These are phyloP conservation scores for Alternaria atra DNA, from an alignment of 2,329 filamentous ascomycete species.

Conservation along the genomic window DNA sequence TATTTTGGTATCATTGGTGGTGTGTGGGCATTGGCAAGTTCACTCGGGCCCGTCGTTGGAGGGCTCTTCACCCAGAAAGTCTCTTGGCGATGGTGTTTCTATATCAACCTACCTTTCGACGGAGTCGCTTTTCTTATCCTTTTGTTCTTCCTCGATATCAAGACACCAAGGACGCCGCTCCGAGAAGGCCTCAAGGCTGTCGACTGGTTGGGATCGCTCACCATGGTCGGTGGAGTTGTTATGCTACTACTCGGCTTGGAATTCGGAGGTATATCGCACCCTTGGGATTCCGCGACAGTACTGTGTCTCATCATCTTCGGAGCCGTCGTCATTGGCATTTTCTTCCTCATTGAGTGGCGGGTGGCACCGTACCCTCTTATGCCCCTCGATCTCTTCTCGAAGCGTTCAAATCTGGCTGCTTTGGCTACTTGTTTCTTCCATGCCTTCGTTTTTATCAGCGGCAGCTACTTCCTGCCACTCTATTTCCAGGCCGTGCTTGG, in stretches of 20 bases:
- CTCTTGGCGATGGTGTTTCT: slow-evolving; percentile 67
- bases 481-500: slow-evolving; percentile 84
- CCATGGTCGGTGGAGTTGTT: slow-evolving; percentile 78
- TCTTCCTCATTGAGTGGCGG: slow-evolving; percentile 76
- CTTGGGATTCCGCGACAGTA: slow-evolving; percentile 79
- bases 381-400: slow-evolving; percentile 74
- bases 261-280: slow-evolving; percentile 77
- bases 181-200: slow-evolving; percentile 69
- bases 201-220: slow-evolving; percentile 71
- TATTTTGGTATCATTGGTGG: slow-evolving; percentile 72
- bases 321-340: slow-evolving; percentile 68
- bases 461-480: slow-evolving; percentile 81
- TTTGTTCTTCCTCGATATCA: slow-evolving; percentile 70
- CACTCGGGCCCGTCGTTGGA: slow-evolving; percentile 72
- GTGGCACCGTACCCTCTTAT: slow-evolving; percentile 81
- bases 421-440: slow-evolving; percentile 76
- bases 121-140: slow-evolving; percentile 66
- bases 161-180: slow-evolving; percentile 71
- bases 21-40: slow-evolving; percentile 72
- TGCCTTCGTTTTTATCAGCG: slow-evolving; percentile 78
- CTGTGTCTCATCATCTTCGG: slow-evolving; percentile 83
- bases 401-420: slow-evolving; percentile 70
- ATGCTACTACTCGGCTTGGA: slow-evolving; percentile 89
- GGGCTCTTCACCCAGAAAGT: slow-evolving; percentile 71
- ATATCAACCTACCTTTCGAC: slow-evolving; percentile 72